A percentile compares a stretch with the other conserved stretches of the same genome.
Conservation (phyloP, 2,329 filamentous ascomycete genomes). For the Emmonsiellopsis sp. region DNA sequence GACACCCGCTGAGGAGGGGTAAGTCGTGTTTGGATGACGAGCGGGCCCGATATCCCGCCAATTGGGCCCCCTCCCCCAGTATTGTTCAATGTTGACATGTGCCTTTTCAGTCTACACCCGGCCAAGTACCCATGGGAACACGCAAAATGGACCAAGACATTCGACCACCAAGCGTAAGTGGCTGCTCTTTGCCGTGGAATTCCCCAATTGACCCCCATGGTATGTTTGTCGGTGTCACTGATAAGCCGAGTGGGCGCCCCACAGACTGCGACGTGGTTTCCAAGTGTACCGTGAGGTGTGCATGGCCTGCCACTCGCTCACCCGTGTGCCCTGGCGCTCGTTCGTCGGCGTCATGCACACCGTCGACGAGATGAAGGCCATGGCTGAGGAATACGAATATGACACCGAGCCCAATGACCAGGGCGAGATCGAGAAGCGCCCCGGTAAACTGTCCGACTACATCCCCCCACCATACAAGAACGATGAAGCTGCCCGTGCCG, state of each 20-base stretch:
- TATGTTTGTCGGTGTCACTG: conserved; percentile 6
- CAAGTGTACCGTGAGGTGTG: conserved; percentile 99
- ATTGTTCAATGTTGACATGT: neutral
- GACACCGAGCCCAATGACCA: conserved; percentile 96
- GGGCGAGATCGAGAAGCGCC: conserved; percentile 96
- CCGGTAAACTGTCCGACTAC: conserved; percentile 97
- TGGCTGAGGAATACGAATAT: conserved; percentile 98
- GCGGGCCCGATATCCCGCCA: neutral
- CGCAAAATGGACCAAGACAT: conserved; percentile 83
- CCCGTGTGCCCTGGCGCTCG: conserved; percentile 83
- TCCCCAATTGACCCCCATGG: neutral
- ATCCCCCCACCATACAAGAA: conserved; percentile 95
- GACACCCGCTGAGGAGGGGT: conserved; percentile 97
- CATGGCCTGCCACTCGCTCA: conserved; percentile 92
- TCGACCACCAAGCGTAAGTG: conserved; percentile 90
- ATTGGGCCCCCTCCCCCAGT: neutral
- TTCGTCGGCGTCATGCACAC: conserved; percentile 89
- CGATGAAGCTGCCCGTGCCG: conserved; percentile 93
- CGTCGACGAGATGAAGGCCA: conserved; percentile 92
- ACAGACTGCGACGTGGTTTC: conserved; percentile 93
- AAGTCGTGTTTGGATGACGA: conserved; percentile 42
- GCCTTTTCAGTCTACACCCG: conserved; percentile 65
- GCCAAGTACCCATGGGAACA: conserved; percentile 95
- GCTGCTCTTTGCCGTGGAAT: neutral
- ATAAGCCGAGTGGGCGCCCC: conserved; percentile 15